phyloP scores from a whole-genome alignment of 352 stramenopile species.

The Aphanomyces invadans region DNA sequence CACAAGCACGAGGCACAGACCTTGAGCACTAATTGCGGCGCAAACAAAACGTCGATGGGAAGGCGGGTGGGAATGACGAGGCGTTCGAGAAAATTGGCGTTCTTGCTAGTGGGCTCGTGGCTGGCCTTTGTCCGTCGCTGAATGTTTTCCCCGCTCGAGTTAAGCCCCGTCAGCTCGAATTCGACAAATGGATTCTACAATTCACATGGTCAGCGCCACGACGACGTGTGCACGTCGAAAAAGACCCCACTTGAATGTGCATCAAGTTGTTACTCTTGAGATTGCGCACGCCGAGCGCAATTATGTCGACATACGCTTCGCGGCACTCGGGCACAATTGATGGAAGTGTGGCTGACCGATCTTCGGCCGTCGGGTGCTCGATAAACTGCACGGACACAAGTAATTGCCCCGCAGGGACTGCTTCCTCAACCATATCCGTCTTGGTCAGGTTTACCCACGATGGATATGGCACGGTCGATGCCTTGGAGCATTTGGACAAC shows the following conservation, averaged over 20 bases:
- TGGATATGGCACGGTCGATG: constrained; percentile 41
- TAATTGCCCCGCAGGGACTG: constrained; percentile 32
- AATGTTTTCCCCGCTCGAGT: constrained; percentile 42
- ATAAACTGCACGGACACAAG: constrained; percentile 62
- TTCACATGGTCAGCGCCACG: background rate
- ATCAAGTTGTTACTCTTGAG: constrained; percentile 49
- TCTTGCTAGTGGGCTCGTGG: constrained; percentile 42
- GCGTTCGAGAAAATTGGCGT: constrained; percentile 64
- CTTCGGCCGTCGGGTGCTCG: constrained; percentile 36
- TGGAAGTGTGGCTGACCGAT: constrained; percentile 28
- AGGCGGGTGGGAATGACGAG: constrained; percentile 44
- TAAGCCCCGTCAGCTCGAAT: constrained; percentile 53
- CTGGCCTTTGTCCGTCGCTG: constrained; percentile 34
- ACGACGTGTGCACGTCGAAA: no score
- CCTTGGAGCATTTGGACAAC: constrained; percentile 38
- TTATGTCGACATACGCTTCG: constrained; percentile 52
- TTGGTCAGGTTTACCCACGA: constrained; percentile 39
- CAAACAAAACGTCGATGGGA: constrained; percentile 49
- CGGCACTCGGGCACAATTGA: constrained; percentile 42
- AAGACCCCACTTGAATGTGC: constrained; percentile 33
- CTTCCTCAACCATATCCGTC: constrained; percentile 28
- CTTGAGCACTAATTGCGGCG: constrained; percentile 52
- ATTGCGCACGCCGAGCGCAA: constrained; percentile 55
- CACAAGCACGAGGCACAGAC: no score
- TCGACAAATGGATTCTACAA: constrained; percentile 45